Conservation (phyloP, 1,284 basidiomycete species). For the Cystobasidium pallidum region DNA sequence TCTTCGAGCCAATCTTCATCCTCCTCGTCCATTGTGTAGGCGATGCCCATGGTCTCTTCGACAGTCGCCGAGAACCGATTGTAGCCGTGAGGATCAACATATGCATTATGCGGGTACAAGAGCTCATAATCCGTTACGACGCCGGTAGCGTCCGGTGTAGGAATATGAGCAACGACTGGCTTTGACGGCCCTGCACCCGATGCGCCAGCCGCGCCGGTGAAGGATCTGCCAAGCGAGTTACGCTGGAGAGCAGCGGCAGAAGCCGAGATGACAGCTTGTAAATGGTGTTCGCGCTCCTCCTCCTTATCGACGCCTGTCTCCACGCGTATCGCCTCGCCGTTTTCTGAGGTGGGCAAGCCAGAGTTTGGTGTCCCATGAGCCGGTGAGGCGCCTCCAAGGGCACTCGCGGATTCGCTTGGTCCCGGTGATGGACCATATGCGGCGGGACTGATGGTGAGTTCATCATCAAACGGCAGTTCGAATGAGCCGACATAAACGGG, state of each 20-base stretch:
- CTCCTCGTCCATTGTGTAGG: slow-evolving; percentile 93
- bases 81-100: slow-evolving; percentile 78
- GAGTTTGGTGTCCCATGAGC: slow-evolving; percentile 4
- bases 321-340: slow-evolving; percentile 46
- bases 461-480: slow-evolving; percentile 49
- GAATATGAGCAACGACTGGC: slow-evolving; percentile 66
- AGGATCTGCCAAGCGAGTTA: slow-evolving; percentile 19
- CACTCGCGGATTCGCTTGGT: slow-evolving; percentile 14
- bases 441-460: slow-evolving; percentile 44
- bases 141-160: slow-evolving; percentile 86
- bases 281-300: slow-evolving; percentile 69
- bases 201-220: slow-evolving; percentile 5
- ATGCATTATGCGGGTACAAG: slow-evolving; percentile 67
- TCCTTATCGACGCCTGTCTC: slow-evolving; percentile 56
- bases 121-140: slow-evolving; percentile 68
- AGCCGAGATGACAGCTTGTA: slow-evolving; percentile 81
- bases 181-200: neutral
- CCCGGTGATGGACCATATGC: slow-evolving; percentile 44
- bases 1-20: slow-evolving; percentile 92
- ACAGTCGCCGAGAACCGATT: slow-evolving; percentile 84
- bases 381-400: slow-evolving; percentile 24
- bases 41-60: slow-evolving; percentile 71
- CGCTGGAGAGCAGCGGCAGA: slow-evolving; percentile 61
- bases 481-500: slow-evolving; percentile 51
- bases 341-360: slow-evolving; percentile 14